Base-by-base conservation (phyloP, 495 filamentous ascomycete genomes). In the Penicillium pancosmium region DNA sequence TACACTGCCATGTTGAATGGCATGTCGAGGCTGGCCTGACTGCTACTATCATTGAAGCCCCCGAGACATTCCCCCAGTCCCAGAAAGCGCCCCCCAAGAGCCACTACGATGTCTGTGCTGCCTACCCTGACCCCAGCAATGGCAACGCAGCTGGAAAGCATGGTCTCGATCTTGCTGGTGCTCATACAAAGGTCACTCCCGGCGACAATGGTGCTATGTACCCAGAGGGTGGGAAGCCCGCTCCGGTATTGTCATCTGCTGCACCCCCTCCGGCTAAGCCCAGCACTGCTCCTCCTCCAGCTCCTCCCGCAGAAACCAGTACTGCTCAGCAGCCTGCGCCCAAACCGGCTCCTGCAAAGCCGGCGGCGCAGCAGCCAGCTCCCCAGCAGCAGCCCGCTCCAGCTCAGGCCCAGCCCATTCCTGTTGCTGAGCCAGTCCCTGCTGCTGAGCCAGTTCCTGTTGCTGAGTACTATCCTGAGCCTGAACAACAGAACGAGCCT, bases 1-100 rank as follows among this genome's bases (percentile, higher is more conserved):
- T 92, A 69, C 91, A 94, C 68, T 93, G 91, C 73, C 89, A 91
- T 71, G 80, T 91, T 27, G 89, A 91, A 76, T 92, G 89, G 88
- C 90, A 93, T 66, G 81, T 91, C 43, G 85, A 82, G 59, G 84
- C 84, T 65, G 91, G 91, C 21, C 79, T 94, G 19, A 84, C 83
- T 2, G 87, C 84, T 15, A 89, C 84, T 9, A 75, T 93, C 31
- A 83, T 94, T 64, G 90, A 92, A 73, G 68, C 68, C 4, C 68
- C 68, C 2, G 68, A 70, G 58, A 68, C 65, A 7, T 68, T 70
- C 66, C 59, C 63, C 1, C 11, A 62, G 2, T 62, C 58, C 10
- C 4, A 58, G 43, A 44, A 52, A 1, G 58, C 68, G 41, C 65
- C 66, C 16, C 65, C 65, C 7, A 50, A 66, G 48, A 66, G 63